Evolutionary conservation across 345 rosid species (phyloP).

Genomic region (Mallotus nudiflorus): DNA sequence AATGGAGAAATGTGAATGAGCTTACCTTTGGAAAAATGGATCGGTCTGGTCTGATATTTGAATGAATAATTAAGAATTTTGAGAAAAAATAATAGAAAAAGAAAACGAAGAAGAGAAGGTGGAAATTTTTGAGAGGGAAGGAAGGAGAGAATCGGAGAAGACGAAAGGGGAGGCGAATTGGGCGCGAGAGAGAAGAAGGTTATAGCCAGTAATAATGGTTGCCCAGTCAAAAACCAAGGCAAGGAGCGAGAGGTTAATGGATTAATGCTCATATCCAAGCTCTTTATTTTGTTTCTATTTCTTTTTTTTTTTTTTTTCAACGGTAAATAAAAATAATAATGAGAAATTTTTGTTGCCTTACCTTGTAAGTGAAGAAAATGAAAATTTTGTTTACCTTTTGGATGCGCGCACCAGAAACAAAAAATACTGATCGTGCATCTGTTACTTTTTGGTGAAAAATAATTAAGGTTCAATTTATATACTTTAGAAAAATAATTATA

Average conservation of each 20-base stretch:
- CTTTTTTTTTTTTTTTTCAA: neutral
- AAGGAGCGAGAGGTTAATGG: neutral
- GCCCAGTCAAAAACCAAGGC: conserved; percentile 29
- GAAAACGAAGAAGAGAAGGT: conserved; percentile 1
- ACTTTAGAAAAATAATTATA: no score
- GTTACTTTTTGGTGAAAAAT: no score
- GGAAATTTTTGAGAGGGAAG: conserved; percentile 16
- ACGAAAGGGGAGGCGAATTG: conserved; percentile 51
- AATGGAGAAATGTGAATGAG: conserved; percentile 1
- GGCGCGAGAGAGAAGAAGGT: conserved; percentile 51
- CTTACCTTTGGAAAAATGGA: conserved; percentile 21
- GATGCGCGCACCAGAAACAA: no score
- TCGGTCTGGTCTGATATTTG: neutral
- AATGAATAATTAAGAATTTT: neutral
- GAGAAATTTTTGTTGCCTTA: neutral
- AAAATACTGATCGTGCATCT: no score
- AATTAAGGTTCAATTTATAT: no score
- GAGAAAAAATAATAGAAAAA: neutral
- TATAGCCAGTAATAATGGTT: conserved; percentile 20
- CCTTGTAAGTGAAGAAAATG: conserved; percentile 2
- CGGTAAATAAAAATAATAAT: neutral
- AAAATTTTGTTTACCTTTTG: neutral
- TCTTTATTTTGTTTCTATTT: neutral
- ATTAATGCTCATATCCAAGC: neutral
- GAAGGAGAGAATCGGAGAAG: conserved; percentile 48